Base-by-base conservation (phyloP, 2,329 filamentous ascomycete species). In the Massarina eburnea region DNA sequence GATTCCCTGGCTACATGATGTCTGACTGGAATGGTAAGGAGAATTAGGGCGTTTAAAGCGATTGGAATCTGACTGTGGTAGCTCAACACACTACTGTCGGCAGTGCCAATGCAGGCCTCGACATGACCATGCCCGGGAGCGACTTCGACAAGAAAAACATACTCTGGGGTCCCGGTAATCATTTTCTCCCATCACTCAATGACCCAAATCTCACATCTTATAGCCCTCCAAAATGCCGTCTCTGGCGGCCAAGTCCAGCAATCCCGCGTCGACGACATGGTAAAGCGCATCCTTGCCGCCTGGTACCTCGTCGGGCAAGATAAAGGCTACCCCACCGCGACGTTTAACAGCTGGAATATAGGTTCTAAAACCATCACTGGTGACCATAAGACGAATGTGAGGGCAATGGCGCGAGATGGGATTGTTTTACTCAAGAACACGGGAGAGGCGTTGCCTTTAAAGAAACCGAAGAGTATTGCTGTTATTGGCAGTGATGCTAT, bases 401-500 rank as follows among this genome's bases (percentile, higher is more conserved):
- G 72, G 4, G 60, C 63, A 3, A 70, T 76, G 43, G 77, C 75
- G 10, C 62, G 74, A 9, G 76, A 77, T 42, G 71, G 73, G n/a
- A 78, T 76, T 33, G 70, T 77, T 17, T 51, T 79, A 8, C 58
- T 79, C 7, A 78, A 77, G 80, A 96, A 97, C 71, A 76, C 70
- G 22, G 76, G 77, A 3, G 84, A 84, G 12, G 78, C 79, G 2
- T 76, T 97, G 24, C 91, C 92, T 0, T 77, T 96, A n/a, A 84
- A 55, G 17, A 65, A 66, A 43, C 82, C 47, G 71, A 84, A 65
- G 88, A 92, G 56, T 91, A 42, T 81, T 21, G 68, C 67, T 9
- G 63, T 71, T 14, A 64, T 96, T 57, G 92, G 92, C 17, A 85
- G 89, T 41, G 92, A 97, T 68, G 88, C 91, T 14, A 88, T 88